Base-by-base conservation (phyloP, 805 yeast genomes). In the Isabelozyma gotoi region DNA sequence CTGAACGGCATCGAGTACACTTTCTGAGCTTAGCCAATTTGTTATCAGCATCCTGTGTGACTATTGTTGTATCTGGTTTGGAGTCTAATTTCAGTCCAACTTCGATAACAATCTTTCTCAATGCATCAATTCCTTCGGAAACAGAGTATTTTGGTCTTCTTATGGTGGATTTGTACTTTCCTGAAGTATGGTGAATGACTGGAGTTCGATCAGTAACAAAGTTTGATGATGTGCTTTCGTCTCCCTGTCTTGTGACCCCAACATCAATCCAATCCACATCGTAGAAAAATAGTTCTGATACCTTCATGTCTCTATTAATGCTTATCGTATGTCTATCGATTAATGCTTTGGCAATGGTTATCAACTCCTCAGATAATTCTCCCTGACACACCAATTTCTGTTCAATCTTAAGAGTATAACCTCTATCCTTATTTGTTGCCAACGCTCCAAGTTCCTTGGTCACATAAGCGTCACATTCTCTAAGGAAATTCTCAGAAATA, bases 211-310 rank as follows among this genome's bases (percentile, higher is more conserved):
- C 17, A 16, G 29, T 21, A n/a, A 12, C 2, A 21, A 3, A 15
- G 4, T 21, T 16, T 12, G 16, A 17, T 40, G 43, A 19, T 11
- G 31, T 10, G 34, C 36, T 31, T 53, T 38, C 61, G n/a, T 27
- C 38, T 14, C 33, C 41, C n/a, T 37, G 36, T 14, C 36, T 43
- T 17, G 36, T 50, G 12, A 62, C 46, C n/a, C 73, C 68, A 36
- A 50, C 63, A 52, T 74, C 72, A 14, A 87, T 66, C 95, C 95
- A 87, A 19, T 72, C 69, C 1, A 82, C 80, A 51, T 85, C 81
- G 54, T 82, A 80, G 48, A 82, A 80, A 53, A 77, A 84, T 19
- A 89, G 52, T 6, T 74, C 78, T 2, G 84, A 72, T 1, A 77
- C 64, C 48, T 78, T 74, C 19, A 76, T 66, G 19, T 73, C 78